Percentiles rank a stretch among this genome's conserved stretches.
Evolutionary conservation across 495 filamentous ascomycete species (phyloP).

Genomic region (Talaromyces ruber): DNA sequence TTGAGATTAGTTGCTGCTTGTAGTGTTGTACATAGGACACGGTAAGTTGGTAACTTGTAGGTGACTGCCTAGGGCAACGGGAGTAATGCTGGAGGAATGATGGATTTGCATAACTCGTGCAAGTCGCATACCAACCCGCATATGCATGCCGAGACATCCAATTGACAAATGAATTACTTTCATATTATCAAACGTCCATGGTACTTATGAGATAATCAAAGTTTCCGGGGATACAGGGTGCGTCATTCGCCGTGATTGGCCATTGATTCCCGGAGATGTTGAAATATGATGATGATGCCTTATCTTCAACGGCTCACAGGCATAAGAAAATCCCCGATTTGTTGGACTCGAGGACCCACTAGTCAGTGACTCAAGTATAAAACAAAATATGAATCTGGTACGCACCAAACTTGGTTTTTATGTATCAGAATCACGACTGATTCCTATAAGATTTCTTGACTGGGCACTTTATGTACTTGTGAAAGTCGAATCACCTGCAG

Average conservation of each 20-base stretch:
- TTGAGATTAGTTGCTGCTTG: not conserved
- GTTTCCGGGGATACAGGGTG: not conserved
- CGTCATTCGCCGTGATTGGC: not conserved
- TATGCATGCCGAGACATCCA: not conserved
- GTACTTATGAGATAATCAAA: not conserved
- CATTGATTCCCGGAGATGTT: not conserved
- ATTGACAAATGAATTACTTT: too few species aligned
- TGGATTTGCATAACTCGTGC: not conserved
- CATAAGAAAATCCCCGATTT: not conserved
- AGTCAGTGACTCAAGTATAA: too few species aligned
- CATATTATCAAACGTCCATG: too few species aligned
- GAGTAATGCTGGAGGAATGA: slow-evolving; percentile 1
- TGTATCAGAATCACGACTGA: too few species aligned
- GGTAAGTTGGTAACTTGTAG: too few species aligned
- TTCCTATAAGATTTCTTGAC: too few species aligned
- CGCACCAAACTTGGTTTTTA: too few species aligned
- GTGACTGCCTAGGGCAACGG: not conserved
- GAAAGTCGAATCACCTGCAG: too few species aligned
- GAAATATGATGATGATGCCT: not conserved
- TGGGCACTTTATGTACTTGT: too few species aligned
- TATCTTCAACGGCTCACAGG: not conserved
- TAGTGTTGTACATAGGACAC: not conserved
- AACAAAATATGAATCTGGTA: too few species aligned
- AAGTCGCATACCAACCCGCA: not conserved
- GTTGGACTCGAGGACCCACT: too few species aligned